Conservation (phyloP, 1,139 yeast species). For the Candida albicans region DNA sequence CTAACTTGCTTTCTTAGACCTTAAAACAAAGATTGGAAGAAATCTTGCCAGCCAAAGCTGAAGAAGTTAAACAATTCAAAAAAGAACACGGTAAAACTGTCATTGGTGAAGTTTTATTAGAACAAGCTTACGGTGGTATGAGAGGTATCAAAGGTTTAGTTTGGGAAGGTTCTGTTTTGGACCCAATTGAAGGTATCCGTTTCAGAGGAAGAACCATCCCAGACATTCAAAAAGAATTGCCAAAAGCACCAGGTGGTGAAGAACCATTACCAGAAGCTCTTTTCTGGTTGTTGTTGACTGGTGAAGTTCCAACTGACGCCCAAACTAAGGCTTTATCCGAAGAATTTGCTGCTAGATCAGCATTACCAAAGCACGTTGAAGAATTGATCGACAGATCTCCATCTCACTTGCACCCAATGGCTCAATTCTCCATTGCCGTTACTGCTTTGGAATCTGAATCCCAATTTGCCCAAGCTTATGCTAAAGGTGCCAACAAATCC, state of each 20-base stretch:
- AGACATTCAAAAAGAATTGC: constrained; percentile 88
- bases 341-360: constrained; percentile 84
- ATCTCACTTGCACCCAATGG: constrained; percentile 92
- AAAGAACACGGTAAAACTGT: constrained; percentile 86
- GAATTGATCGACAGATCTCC: constrained; percentile 84
- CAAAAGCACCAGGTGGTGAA: constrained; percentile 85
- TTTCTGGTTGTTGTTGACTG: constrained; percentile 89
- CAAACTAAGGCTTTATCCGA: constrained; percentile 76
- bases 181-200: constrained; percentile 97
- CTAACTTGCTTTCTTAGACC: constrained; percentile 36
- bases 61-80: constrained; percentile 86
- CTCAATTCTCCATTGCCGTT: constrained; percentile 91
- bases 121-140: constrained; percentile 99
- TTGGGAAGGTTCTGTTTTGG: constrained; percentile 99
- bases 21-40: constrained; percentile 93
- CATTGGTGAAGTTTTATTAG: constrained; percentile 90
- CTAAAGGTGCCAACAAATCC: constrained; percentile 79
- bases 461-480: constrained; percentile 87
- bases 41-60: constrained; percentile 87
- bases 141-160: constrained; percentile 97
- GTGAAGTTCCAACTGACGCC: constrained; percentile 77
- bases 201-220: constrained; percentile 98
- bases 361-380: constrained; percentile 82
- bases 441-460: constrained; percentile 91
- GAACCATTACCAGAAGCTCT: constrained; percentile 92